phyloP scores from a whole-genome alignment of 495 filamentous ascomycete species.

The Tuber brumale region DNA sequence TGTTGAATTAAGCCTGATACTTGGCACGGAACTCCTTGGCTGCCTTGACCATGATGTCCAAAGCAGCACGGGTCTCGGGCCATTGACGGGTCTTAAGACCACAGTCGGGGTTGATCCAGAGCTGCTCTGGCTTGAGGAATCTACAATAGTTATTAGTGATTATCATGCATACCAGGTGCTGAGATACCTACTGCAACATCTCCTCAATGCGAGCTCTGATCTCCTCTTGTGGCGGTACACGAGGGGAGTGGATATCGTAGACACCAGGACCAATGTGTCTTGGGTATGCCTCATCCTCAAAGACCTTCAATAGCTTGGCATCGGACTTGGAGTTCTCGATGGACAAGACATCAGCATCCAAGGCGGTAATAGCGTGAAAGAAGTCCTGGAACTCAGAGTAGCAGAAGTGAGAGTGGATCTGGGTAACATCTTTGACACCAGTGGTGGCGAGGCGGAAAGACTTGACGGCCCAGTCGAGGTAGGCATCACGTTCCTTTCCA shows the following conservation, averaged over 20 bases:
- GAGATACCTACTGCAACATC: conserved; percentile 71
- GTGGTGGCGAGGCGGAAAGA: conserved; percentile 91
- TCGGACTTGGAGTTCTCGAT: conserved; percentile 99
- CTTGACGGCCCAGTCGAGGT: conserved; percentile 93
- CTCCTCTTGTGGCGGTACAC: conserved; percentile 89
- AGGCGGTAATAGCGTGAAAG: conserved; percentile 97
- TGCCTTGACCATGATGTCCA: conserved; percentile 89
- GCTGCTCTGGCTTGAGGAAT: conserved; percentile 79
- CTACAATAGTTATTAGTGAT: conserved; percentile 18
- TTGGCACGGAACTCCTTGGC: conserved; percentile 93
- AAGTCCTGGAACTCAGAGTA: conserved; percentile 99
- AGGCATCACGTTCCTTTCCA: conserved; percentile 85
- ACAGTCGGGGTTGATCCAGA: conserved; percentile 98
- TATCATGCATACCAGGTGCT: neutral
- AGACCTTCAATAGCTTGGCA: conserved; percentile 97
- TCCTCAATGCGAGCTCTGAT: conserved; percentile 94
- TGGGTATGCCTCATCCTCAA: conserved; percentile 91
- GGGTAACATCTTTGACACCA: conserved; percentile 84
- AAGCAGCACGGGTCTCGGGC: conserved; percentile 88
- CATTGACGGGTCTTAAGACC: conserved; percentile 97
- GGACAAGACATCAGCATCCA: conserved; percentile 94
- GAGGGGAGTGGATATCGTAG: conserved; percentile 98
- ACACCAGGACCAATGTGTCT: conserved; percentile 97
- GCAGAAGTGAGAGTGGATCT: conserved; percentile 99
- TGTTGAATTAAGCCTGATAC: conserved; percentile 51